phyloP scores from a whole-genome alignment of 768 basidiomycete genomes.

The Bullera alba region DNA sequence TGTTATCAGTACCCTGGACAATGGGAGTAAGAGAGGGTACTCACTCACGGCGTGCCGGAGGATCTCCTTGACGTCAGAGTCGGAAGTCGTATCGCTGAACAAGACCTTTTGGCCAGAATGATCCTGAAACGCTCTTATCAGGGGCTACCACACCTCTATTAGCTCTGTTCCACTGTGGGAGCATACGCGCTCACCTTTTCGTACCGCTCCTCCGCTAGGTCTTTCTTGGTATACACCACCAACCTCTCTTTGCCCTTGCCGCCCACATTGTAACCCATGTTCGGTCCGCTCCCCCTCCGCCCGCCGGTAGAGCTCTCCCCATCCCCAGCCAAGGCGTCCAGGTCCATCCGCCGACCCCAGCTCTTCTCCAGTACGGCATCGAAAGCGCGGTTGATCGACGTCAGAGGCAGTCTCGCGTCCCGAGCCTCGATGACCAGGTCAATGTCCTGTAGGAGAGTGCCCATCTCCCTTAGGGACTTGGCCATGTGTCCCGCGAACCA shows the following conservation, averaged over 20 bases:
- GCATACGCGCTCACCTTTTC: constrained; percentile 65
- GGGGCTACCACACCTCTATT: constrained; percentile 34
- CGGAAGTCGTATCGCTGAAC: constrained; percentile 46
- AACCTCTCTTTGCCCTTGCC: constrained; percentile 62
- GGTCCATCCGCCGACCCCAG: constrained; percentile 22
- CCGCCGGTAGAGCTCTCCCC: neutral
- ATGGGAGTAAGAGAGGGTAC: constrained; percentile 11
- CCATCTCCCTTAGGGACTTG: constrained; percentile 70
- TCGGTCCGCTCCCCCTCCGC: neutral
- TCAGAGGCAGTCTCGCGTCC: constrained; percentile 85
- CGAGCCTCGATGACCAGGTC: constrained; percentile 84
- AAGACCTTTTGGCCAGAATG: constrained; percentile 45
- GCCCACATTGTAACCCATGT: neutral
- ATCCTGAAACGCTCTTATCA: constrained; percentile 44
- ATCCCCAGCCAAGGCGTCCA: neutral
- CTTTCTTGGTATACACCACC: constrained; percentile 86
- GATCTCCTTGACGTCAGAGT: constrained; percentile 43
- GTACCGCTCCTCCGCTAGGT: constrained; percentile 82
- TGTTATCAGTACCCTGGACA: neutral
- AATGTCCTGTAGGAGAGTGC: constrained; percentile 61
- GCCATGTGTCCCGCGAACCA: constrained; percentile 98
- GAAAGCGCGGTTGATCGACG: constrained; percentile 82
- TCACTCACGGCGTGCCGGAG: constrained; percentile 45
- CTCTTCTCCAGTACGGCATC: constrained; percentile 53
- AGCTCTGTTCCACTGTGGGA: constrained; percentile 25